A percentile compares a stretch with the other conserved stretches of the same genome.
phyloP scores from a whole-genome alignment of 2,329 filamentous ascomycete genomes.

The Purpureocillium takamizusanense region DNA sequence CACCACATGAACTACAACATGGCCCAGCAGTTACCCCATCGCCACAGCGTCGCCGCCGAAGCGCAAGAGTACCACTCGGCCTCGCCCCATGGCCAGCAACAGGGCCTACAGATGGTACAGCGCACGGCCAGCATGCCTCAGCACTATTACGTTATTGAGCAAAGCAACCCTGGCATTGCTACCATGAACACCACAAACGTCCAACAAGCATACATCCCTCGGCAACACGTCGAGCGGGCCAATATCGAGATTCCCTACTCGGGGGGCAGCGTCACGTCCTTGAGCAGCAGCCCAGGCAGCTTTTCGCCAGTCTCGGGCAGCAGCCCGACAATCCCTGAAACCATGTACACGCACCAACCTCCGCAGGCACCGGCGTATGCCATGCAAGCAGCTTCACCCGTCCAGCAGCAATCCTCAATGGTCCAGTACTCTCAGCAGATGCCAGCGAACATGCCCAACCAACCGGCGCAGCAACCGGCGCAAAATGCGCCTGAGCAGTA shows the following conservation, averaged over 20 bases:
- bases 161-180: conserved; percentile 51
- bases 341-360: conserved; percentile 48
- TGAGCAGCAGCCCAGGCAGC: conserved; percentile 49
- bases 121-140: conserved; percentile 37
- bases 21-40: conserved; percentile 29
- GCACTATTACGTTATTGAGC: conserved; percentile 51
- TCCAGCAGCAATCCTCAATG: conserved; percentile 33
- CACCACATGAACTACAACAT: conserved; percentile 39
- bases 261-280: conserved; percentile 36
- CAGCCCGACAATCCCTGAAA: conserved; percentile 43
- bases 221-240: conserved; percentile 36
- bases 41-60: conserved; percentile 36
- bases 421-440: conserved; percentile 34
- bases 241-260: conserved; percentile 42
- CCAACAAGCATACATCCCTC: conserved; percentile 40
- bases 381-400: conserved; percentile 36
- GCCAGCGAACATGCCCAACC: conserved; percentile 25
- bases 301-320: conserved; percentile 48
- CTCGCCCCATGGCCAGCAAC: conserved; percentile 21
- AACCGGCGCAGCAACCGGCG: conserved; percentile 16
- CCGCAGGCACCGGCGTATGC: conserved; percentile 38
- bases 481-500: conserved; percentile 21
- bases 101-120: conserved; percentile 37
- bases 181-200: conserved; percentile 48
- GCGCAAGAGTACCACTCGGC: conserved; percentile 35